Percentiles rank a stretch among this genome's conserved stretches.
These are phyloP conservation scores for Trametes punicea DNA, from an alignment of 768 basidiomycete genomes.

Conservation along the genomic window DNA sequence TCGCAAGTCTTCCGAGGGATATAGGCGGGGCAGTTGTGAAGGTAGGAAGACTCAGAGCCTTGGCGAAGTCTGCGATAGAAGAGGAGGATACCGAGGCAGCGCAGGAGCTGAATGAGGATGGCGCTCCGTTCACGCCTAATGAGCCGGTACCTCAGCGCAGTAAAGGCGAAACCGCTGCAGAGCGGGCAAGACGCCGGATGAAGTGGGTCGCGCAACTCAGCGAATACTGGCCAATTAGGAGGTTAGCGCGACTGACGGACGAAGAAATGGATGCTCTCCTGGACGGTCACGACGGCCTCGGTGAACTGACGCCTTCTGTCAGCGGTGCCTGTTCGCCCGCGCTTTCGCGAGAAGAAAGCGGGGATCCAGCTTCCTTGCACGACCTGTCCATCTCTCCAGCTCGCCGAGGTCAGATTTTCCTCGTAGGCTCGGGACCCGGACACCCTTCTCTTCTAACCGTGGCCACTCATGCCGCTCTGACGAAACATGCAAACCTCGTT, in stretches of 20 bases:
- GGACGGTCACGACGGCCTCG: slow-evolving; percentile 33
- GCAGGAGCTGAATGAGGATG: slow-evolving; percentile 53
- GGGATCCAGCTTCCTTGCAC: slow-evolving; percentile 27
- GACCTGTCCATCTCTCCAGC: slow-evolving; percentile 26
- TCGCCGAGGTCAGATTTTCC: slow-evolving; percentile 67
- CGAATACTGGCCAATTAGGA: slow-evolving; percentile 90
- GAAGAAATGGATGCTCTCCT: slow-evolving; percentile 67
- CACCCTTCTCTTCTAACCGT: slow-evolving; percentile 90
- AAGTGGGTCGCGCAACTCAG: slow-evolving; percentile 94
- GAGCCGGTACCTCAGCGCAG: slow-evolving; percentile 59
- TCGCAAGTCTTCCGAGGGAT: slow-evolving; percentile 66
- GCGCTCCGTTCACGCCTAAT: slow-evolving; percentile 57
- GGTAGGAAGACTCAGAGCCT: slow-evolving; percentile 62
- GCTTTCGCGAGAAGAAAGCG: background rate
- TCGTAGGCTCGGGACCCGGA: slow-evolving; percentile 94
- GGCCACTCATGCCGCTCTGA: slow-evolving; percentile 79
- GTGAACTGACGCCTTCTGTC: background rate
- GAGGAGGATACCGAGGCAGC: slow-evolving; percentile 25
- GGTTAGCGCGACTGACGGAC: slow-evolving; percentile 65
- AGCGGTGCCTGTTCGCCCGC: slow-evolving; percentile 20
- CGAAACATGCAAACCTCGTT: slow-evolving; percentile 77
- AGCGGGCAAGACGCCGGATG: slow-evolving; percentile 60
- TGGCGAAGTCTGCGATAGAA: slow-evolving; percentile 40
- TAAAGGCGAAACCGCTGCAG: slow-evolving; percentile 37
- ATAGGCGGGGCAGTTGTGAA: slow-evolving; percentile 73